These are phyloP conservation scores for Echria macrotheca DNA, from an alignment of 495 filamentous ascomycete genomes.

Conservation along the genomic window DNA sequence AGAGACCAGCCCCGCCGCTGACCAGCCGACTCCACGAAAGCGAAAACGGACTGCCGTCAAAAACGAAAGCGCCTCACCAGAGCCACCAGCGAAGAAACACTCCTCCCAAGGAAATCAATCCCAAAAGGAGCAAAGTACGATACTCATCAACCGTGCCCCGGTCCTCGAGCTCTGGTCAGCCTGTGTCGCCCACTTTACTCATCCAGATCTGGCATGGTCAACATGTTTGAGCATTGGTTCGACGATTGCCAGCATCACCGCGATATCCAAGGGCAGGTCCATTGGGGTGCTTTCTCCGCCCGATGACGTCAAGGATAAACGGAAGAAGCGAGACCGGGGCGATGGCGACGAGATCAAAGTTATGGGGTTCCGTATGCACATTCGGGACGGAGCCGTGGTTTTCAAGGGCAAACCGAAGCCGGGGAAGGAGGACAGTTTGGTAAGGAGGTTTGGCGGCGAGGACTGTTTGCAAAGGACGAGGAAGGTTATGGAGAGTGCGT, in stretches of 20 bases:
- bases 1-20: no score
- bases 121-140: no score
- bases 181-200: neutral
- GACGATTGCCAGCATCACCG: neutral
- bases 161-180: neutral
- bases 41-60: no score
- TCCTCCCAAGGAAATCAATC: no score
- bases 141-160: neutral
- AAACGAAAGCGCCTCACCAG: no score
- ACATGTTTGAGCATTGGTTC: neutral
- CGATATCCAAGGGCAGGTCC: neutral
- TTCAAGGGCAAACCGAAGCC: neutral
- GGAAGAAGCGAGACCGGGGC: neutral
- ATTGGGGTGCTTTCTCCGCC: neutral
- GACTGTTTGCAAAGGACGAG: neutral
- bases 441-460: neutral
- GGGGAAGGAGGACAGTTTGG: neutral
- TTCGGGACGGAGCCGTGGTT: neutral
- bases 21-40: no score
- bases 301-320: neutral
- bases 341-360: slow-evolving; percentile 2
- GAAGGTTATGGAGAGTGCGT: neutral
- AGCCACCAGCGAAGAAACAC: no score
- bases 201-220: neutral
- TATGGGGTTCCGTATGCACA: neutral